These are phyloP conservation scores for Dissophora ornata DNA, from an alignment of 192 early-diverging fungal genomes.

Conservation along the genomic window DNA sequence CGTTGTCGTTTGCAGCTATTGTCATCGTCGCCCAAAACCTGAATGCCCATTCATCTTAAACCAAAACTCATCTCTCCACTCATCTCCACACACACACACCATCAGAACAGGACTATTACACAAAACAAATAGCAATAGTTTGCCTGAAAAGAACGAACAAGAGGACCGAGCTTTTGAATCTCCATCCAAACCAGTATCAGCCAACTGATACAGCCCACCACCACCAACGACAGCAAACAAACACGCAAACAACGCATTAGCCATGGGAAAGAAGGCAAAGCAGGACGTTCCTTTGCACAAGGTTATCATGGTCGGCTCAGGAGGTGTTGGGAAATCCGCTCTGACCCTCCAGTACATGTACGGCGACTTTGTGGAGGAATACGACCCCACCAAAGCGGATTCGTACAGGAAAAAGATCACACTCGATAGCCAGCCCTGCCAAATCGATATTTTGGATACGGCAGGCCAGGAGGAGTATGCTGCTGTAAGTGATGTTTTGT, in stretches of 20 bases:
- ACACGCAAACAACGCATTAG: too few species aligned
- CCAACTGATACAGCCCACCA: too few species aligned
- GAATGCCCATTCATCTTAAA: too few species aligned
- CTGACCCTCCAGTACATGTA: constrained; percentile 91
- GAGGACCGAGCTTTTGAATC: too few species aligned
- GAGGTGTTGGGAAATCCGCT: constrained; percentile 91
- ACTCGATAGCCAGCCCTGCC: constrained; percentile 76
- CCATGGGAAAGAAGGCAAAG: constrained; percentile 74
- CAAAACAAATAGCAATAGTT: too few species aligned
- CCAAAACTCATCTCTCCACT: too few species aligned
- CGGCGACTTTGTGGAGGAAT: constrained; percentile 92
- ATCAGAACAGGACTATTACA: too few species aligned
- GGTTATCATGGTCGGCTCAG: constrained; percentile 90
- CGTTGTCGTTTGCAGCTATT: neutral
- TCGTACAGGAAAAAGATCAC: constrained; percentile 84
- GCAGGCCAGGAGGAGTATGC: constrained; percentile 91
- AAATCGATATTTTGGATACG: constrained; percentile 90
- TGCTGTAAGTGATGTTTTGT: constrained; percentile 60
- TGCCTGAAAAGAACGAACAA: too few species aligned
- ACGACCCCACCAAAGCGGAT: constrained; percentile 93
- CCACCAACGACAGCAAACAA: neutral
- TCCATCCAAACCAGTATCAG: too few species aligned
- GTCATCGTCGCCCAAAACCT: too few species aligned
- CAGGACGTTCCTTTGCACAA: constrained; percentile 81
- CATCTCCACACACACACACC: too few species aligned